Evolutionary conservation across 208 protist species (phyloP).

Genomic region (Baffinella frigidus): DNA sequence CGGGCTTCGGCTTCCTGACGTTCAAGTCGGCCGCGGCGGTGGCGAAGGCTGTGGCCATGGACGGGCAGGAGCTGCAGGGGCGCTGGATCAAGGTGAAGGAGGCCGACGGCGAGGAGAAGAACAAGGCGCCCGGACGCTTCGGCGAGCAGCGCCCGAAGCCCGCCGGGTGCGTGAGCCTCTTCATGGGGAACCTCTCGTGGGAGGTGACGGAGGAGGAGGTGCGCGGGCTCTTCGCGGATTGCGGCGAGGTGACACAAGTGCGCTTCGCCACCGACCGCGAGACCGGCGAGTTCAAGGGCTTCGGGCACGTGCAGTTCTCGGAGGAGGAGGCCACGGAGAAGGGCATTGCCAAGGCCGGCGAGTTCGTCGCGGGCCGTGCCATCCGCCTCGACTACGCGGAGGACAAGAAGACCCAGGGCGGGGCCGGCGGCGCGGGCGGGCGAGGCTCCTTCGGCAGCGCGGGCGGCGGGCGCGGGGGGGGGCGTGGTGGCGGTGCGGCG

Average conservation of each 20-base stretch:
- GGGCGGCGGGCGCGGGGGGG: conserved; percentile 46
- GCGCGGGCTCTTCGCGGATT: conserved; percentile 53
- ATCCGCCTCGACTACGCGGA: conserved; percentile 67
- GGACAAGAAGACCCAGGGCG: neutral
- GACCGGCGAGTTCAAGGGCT: conserved; percentile 68
- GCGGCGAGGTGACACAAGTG: conserved; percentile 60
- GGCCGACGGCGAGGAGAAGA: neutral
- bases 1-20: conserved; percentile 64
- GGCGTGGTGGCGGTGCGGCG: conserved; percentile 28
- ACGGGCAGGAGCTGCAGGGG: conserved; percentile 52
- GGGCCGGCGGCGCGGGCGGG: conserved; percentile 37
- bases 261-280: conserved; percentile 68
- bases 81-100: conserved; percentile 64
- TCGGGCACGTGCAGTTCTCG: conserved; percentile 66
- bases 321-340: conserved; percentile 11
- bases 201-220: conserved; percentile 63
- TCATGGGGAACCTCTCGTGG: conserved; percentile 67
- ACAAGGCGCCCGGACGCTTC: neutral
- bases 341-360: conserved; percentile 49
- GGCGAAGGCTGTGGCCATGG: conserved; percentile 43
- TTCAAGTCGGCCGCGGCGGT: conserved; percentile 43
- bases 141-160: conserved; percentile 47
- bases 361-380: conserved; percentile 44
- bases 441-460: neutral
- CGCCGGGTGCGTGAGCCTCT: conserved; percentile 66